Evolutionary conservation across 1,284 basidiomycete genomes (phyloP).

Genomic region (Gomphus bonarii): DNA sequence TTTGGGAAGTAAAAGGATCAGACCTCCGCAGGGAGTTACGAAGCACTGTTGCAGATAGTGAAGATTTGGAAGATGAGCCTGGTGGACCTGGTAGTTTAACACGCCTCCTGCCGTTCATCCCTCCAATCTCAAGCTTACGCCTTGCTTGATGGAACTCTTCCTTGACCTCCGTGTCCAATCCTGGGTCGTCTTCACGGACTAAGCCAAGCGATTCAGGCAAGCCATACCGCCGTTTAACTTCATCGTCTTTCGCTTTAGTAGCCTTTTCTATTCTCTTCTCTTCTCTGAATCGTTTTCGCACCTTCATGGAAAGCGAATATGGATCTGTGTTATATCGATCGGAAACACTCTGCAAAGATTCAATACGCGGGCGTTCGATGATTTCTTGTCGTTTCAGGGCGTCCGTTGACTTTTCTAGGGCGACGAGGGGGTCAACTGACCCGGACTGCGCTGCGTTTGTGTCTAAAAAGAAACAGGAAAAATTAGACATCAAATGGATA

Average conservation of each 20-base stretch:
- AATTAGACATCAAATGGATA: background rate
- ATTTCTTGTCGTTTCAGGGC: slow-evolving; percentile 64
- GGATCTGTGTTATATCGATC: slow-evolving; percentile 77
- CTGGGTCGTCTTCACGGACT: slow-evolving; percentile 43
- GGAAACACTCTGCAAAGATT: slow-evolving; percentile 64
- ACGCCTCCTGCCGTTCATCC: background rate
- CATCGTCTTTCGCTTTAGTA: slow-evolving; percentile 56
- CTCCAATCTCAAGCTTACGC: slow-evolving; percentile 28
- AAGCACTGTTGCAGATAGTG: slow-evolving; percentile 4
- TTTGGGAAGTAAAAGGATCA: background rate
- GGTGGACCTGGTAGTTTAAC: background rate
- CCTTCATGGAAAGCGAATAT: slow-evolving; percentile 62
- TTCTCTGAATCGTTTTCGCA: slow-evolving; percentile 73
- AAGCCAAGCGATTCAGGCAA: slow-evolving; percentile 55
- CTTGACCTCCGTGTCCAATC: slow-evolving; percentile 43
- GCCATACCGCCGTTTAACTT: slow-evolving; percentile 62
- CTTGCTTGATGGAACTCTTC: slow-evolving; percentile 47
- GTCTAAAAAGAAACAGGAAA: slow-evolving; percentile 2
- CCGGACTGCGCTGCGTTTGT: slow-evolving; percentile 59
- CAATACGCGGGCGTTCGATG: slow-evolving; percentile 67
- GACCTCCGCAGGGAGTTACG: slow-evolving; percentile 3
- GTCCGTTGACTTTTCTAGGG: slow-evolving; percentile 78
- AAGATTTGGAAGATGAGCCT: slow-evolving; percentile 1
- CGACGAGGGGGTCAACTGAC: slow-evolving; percentile 72
- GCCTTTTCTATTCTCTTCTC: slow-evolving; percentile 73